phyloP scores from a whole-genome alignment of 176 grass and related monocot species.

The Avena atlantica region DNA sequence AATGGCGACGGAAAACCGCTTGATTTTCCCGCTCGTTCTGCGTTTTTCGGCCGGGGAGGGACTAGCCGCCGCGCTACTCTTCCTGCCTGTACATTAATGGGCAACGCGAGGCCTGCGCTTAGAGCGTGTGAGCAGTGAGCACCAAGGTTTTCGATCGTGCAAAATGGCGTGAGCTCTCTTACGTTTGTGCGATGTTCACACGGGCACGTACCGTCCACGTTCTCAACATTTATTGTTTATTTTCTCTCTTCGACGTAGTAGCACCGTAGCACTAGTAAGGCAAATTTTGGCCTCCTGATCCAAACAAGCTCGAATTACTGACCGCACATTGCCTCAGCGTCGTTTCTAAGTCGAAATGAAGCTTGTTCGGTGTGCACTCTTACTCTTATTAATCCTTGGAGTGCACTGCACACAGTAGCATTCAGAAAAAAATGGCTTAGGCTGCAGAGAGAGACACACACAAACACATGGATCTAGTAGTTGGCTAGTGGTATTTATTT shows the following conservation, averaged over 20 bases:
- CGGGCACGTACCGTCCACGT: conserved; percentile 40
- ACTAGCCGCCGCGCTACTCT: background rate
- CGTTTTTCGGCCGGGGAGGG: background rate
- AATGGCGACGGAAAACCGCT: conserved; percentile 38
- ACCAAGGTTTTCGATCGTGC: conserved; percentile 1
- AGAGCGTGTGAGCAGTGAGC: conserved; percentile 26
- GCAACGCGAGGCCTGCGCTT: conserved; percentile 33
- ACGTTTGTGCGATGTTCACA: no score
- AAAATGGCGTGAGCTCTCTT: conserved; percentile 46
- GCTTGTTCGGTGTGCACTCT: background rate
- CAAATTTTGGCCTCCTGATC: no score
- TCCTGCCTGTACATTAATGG: conserved; percentile 47
- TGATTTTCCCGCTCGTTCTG: conserved; percentile 45
- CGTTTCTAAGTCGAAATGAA: background rate
- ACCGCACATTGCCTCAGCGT: no score
- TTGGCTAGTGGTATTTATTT: background rate
- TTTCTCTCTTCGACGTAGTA: no score
- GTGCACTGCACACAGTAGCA: background rate
- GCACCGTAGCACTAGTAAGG: no score
- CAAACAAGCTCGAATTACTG: no score
- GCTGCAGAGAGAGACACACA: background rate
- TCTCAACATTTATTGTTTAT: conserved; percentile 52
- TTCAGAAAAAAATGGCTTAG: background rate
- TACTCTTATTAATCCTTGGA: background rate
- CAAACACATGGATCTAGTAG: background rate